A percentile compares a stretch with the other conserved stretches of the same genome.
Evolutionary conservation across 2,329 filamentous ascomycete species (phyloP).

Genomic region (Huntiella decipiens): DNA sequence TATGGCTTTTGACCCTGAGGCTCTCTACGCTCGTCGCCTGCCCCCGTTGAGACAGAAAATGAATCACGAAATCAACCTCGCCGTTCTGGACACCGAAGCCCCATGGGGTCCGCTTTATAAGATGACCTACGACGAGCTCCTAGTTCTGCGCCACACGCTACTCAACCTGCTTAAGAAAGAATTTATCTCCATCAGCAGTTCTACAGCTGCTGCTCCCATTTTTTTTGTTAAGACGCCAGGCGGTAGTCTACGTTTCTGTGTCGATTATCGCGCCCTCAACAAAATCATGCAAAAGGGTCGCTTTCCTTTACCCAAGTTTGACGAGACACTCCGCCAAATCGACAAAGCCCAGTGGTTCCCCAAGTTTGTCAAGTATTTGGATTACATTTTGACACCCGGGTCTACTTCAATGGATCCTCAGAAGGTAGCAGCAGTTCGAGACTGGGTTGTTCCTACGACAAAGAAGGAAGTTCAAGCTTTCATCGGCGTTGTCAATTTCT

Average conservation of each 20-base stretch:
- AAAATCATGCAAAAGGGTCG: constrained; percentile 18
- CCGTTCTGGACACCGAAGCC: not conserved
- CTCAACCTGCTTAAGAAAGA: not conserved
- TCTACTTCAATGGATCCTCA: no score
- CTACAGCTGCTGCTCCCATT: constrained; percentile 12
- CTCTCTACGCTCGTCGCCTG: not conserved
- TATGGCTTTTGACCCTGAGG: not conserved
- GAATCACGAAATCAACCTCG: not conserved
- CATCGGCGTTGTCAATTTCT: no score
- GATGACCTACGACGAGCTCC: not conserved
- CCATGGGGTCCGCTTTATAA: not conserved
- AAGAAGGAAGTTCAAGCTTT: no score
- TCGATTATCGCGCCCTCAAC: constrained; percentile 21
- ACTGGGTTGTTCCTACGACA: no score
- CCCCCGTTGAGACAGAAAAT: not conserved
- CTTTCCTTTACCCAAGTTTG: constrained; percentile 18
- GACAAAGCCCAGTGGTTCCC: constrained; percentile 15
- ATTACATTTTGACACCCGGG: no score
- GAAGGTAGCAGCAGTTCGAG: no score
- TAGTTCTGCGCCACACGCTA: not conserved
- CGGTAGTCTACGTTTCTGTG: constrained; percentile 16
- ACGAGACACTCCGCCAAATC: constrained; percentile 16
- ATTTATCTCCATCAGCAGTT: not conserved
- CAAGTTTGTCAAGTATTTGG: constrained; percentile 14
- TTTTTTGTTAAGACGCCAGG: constrained; percentile 19